Evolutionary conservation across 164 flowering plant genomes (phyloP).

Genomic region (Annona squamosa): DNA sequence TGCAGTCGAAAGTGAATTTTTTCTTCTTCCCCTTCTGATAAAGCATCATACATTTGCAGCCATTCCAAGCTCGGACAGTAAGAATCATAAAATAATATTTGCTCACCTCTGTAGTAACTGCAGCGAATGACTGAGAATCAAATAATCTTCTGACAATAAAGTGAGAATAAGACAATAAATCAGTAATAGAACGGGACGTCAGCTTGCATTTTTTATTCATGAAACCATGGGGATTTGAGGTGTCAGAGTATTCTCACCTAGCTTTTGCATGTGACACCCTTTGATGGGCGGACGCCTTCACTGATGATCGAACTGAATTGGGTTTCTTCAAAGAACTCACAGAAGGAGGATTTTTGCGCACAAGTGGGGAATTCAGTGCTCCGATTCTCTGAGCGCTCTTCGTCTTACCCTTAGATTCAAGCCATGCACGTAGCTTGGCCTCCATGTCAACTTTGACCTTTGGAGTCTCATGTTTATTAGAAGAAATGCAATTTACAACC

Average conservation of each 20-base stretch:
- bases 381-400: conserved; percentile 44
- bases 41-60: neutral
- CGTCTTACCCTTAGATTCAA: conserved; percentile 88
- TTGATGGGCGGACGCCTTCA: conserved; percentile 21
- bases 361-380: conserved; percentile 37
- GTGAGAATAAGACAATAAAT: neutral
- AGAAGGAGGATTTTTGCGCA: conserved; percentile 41
- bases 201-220: neutral
- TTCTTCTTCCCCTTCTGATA: neutral
- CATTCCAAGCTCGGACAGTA: neutral
- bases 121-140: conserved; percentile 18
- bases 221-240: neutral
- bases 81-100: neutral
- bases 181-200: neutral
- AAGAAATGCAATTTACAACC: conserved; percentile 48
- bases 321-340: conserved; percentile 33
- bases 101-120: conserved; percentile 28
- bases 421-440: conserved; percentile 78
- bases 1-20: no score
- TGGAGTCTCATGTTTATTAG: conserved; percentile 52
- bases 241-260: conserved; percentile 27
- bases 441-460: conserved; percentile 73
- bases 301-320: conserved; percentile 19
- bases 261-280: conserved; percentile 18
- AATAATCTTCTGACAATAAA: conserved; percentile 16